phyloP scores from a whole-genome alignment of 225 moss, liverwort and hornwort species.

The Lunularia cruciata region DNA sequence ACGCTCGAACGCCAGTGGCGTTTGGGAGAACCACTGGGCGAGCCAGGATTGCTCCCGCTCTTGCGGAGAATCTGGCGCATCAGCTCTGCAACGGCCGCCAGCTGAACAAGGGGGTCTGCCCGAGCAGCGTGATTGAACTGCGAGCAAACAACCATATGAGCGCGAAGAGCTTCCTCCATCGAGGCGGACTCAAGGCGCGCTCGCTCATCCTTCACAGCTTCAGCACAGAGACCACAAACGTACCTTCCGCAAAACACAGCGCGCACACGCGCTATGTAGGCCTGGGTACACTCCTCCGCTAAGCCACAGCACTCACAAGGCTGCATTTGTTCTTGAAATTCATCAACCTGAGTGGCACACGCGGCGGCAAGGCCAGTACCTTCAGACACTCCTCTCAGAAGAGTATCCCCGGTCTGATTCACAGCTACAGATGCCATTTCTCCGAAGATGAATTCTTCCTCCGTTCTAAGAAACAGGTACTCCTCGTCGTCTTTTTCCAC shows the following conservation, averaged over 20 bases:
- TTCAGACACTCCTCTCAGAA: constrained; percentile 37
- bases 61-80: constrained; percentile 47
- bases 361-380: constrained; percentile 35
- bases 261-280: constrained; percentile 63
- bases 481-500: too few relatives aligned
- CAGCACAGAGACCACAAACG: constrained; percentile 78
- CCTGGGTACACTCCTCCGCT: constrained; percentile 76
- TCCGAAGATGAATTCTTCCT: too few relatives aligned
- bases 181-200: constrained; percentile 49
- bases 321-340: constrained; percentile 59
- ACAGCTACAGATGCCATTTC: constrained; percentile 35
- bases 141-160: constrained; percentile 48
- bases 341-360: constrained; percentile 34
- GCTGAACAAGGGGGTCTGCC: constrained; percentile 43
- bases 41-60: constrained; percentile 31
- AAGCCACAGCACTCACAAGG: constrained; percentile 83
- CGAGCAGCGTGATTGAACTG: constrained; percentile 42
- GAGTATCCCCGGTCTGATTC: constrained; percentile 9
- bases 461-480: too few relatives aligned
- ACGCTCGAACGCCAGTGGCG: constrained; percentile 30
- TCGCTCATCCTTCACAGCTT: constrained; percentile 87
- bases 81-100: constrained; percentile 44
- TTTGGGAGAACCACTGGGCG: constrained; percentile 24
- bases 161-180: constrained; percentile 69
- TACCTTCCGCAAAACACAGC: constrained; percentile 62